Base-by-base conservation (phyloP, 192 early-diverging fungal genomes). In the Chytriomyces hyalinus region DNA sequence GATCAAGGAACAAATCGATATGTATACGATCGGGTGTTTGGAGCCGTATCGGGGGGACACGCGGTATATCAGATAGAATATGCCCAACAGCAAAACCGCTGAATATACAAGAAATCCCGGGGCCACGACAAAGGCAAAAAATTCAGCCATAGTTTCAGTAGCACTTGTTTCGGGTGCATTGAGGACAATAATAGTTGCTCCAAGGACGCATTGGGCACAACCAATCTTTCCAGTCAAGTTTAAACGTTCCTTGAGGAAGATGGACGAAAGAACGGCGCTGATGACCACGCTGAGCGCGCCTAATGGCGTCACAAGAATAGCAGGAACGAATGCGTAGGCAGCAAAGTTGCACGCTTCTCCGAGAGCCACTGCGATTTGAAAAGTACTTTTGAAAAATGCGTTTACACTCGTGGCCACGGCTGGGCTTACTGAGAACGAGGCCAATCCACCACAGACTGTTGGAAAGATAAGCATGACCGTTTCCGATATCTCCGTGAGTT, bases 301-400 rank as follows among this genome's bases (percentile, higher is more conserved):
- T 65, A 97, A 85, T 6, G 95, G 95, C 51, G 95, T 95, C 13
- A 97, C 94, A 28, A 97, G 87, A 80, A 96, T 94, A 22, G 95
- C 94, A 9, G 95, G 95, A 92, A 94, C 77, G 87, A 97, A 97
- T 61, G 94, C 94, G 79, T 97, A 97, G 0, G 95, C 96, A 6
- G 92, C 91, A 87, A 97, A 96, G 84, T 97, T 97, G 75, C 91
- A 91, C 72, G 93, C 85, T 87, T 97, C 95, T 73, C 95, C 95
- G 24, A 94, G 76, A 6, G 89, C 93, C 95, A 97, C 92, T 93
- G 87, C 17, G 62, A 64, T 28, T 68, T 13, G 4, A 48, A 68
- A 13, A 50, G 67, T 47, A 20, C 24, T 5, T 49, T 10, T 10
- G 67, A 20, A 47, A 49, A 36, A 50, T 15, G 13, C 17, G 22